Base-by-base conservation (phyloP, 306 rosid genomes). In the Lupinus albus region DNA sequence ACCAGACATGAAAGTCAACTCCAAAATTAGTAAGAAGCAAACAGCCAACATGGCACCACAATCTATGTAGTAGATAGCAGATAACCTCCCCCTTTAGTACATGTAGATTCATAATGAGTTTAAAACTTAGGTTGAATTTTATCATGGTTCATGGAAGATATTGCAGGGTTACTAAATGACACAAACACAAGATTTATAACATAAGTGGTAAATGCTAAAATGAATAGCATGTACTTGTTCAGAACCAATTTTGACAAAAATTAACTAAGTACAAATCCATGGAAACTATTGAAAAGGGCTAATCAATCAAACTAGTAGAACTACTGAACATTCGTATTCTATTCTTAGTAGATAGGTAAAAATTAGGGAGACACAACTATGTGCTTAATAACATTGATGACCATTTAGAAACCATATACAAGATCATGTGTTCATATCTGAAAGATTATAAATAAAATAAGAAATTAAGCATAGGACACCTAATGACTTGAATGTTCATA, bases 401-500 rank as follows among this genome's bases (percentile, higher is more conserved):
- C 64, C 6, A 39, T n/a, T 18, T 59, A 17, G 41, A 54, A 25
- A 25, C 17, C 16, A 20, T n/a, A 72, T 62, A 49, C 10, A 71
- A 13, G 61, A 20, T 6, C 33, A 25, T 25, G 21, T 30, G 28
- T 53, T 53, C 46, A 66, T 66, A 45, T 51, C 13, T 56, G 11
- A 45, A 52, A 60, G 14, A 66, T 25, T 50, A 47, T 11, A 49
- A 25, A 25, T 1, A 25, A 25, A 25, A 25, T 25, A 57, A 65
- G 41, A 32, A 65, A 57, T 53, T 41, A 71, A 61, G 76, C 48
- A 81, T 61, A 70, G 18, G 73, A 46, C 50, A 94, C 99, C 99
- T 91, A 63, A n/a, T n/a, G n/a, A n/a, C n/a, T n/a, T n/a, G n/a
- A n/a, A n/a, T n/a, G n/a, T n/a, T n/a, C n/a, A n/a, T n/a, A n/a